Percentiles rank a stretch among this genome's conserved stretches.
phyloP scores from a whole-genome alignment of 2,329 filamentous ascomycete species.

The Monilinia fructicola region DNA sequence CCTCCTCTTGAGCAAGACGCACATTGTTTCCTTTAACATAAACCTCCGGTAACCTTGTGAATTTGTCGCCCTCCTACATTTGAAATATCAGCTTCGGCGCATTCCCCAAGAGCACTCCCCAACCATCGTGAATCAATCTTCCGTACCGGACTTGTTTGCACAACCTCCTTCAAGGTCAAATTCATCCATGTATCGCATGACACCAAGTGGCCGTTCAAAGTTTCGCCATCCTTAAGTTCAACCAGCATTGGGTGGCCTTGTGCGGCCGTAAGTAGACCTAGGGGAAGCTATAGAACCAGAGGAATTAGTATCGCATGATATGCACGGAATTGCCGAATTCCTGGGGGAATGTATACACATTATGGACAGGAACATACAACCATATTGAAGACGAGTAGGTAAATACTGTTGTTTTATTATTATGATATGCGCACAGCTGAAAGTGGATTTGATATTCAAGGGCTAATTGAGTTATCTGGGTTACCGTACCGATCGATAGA shows the following conservation, averaged over 20 bases:
- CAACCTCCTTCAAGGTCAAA: slow-evolving; percentile 92
- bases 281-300: slow-evolving; percentile 53
- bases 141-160: slow-evolving; percentile 82
- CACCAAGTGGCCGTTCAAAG: slow-evolving; percentile 91
- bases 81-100: slow-evolving; percentile 15
- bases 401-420: slow-evolving; percentile 8
- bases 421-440: neutral
- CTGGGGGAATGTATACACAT: too few species aligned
- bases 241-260: slow-evolving; percentile 98
- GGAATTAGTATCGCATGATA: neutral
- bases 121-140: neutral
- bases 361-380: slow-evolving; percentile 14
- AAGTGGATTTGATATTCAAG: slow-evolving; percentile 9
- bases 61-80: slow-evolving; percentile 81
- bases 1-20: slow-evolving; percentile 29
- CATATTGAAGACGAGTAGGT: slow-evolving; percentile 7
- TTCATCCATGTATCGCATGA: slow-evolving; percentile 99
- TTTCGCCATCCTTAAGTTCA: slow-evolving; percentile 96
- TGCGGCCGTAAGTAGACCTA: slow-evolving; percentile 88
- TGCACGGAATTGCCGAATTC: neutral
- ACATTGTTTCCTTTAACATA: slow-evolving; percentile 98
- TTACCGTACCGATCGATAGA: slow-evolving; percentile 5
- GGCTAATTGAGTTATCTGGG: neutral
- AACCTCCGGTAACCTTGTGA: slow-evolving; percentile 86
- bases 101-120: neutral